A percentile compares a stretch with the other conserved stretches of the same genome.
These are phyloP conservation scores for Musa beccarii DNA, from an alignment of 176 grass and related monocot genomes.

Conservation along the genomic window DNA sequence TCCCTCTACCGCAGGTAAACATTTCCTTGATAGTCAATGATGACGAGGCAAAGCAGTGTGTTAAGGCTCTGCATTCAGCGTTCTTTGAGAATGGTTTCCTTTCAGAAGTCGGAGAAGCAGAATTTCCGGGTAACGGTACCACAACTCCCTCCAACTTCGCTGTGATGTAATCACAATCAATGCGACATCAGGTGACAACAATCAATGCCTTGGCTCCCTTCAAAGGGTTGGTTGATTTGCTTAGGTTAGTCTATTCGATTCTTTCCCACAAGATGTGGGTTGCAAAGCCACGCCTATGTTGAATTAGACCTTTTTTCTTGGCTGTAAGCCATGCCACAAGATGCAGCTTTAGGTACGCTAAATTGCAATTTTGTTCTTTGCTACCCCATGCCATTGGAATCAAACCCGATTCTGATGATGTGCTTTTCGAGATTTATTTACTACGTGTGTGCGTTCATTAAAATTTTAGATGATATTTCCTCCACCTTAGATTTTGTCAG, in stretches of 20 bases:
- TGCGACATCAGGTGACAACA: neutral
- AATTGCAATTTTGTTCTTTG: neutral
- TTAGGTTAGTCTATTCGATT: neutral
- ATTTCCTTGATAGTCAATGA: constrained; percentile 91
- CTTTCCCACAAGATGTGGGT: neutral
- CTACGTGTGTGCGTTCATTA: no score
- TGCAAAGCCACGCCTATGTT: neutral
- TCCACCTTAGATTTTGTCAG: no score
- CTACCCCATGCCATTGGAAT: neutral
- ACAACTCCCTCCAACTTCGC: neutral
- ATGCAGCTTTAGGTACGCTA: neutral
- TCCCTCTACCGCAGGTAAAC: constrained; percentile 45
- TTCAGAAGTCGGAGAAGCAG: constrained; percentile 39
- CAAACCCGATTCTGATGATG: no score
- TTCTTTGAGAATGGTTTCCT: constrained; percentile 67
- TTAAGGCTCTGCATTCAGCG: constrained; percentile 51
- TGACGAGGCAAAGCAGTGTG: constrained; percentile 51
- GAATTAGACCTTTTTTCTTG: neutral
- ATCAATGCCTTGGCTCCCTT: neutral
- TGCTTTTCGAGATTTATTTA: no score
- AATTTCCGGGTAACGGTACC: neutral
- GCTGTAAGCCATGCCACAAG: neutral
- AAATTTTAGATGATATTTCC: no score
- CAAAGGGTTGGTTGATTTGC: neutral
- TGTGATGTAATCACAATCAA: neutral